Conservation (phyloP, 1,284 basidiomycete genomes). For the Porodaedalea pini region DNA sequence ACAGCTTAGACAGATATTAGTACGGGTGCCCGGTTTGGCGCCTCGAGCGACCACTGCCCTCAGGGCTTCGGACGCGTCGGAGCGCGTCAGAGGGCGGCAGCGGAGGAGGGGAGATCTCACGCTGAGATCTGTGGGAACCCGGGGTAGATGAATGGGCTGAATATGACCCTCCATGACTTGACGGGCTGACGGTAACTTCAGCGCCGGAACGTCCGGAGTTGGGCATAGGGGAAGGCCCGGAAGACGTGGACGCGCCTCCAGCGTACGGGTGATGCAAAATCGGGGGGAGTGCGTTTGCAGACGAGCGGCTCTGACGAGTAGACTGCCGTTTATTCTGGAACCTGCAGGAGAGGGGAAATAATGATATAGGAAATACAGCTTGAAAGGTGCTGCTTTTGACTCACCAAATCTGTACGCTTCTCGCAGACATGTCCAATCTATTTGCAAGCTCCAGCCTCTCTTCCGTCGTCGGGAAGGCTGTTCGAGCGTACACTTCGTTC, state of each 20-base stretch:
- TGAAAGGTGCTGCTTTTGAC: slow-evolving; percentile 26
- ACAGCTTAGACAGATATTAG: slow-evolving; percentile 3
- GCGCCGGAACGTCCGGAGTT: slow-evolving; percentile 9
- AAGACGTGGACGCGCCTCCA: slow-evolving; percentile 30
- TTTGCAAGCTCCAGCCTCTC: slow-evolving; percentile 74
- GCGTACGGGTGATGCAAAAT: slow-evolving; percentile 51
- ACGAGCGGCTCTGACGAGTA: slow-evolving; percentile 70
- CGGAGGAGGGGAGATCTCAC: slow-evolving; percentile 16
- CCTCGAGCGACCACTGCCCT: slow-evolving; percentile 9
- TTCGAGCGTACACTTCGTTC: slow-evolving; percentile 74
- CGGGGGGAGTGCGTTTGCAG: slow-evolving; percentile 40
- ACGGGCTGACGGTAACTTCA: slow-evolving; percentile 19
- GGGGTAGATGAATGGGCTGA: slow-evolving; percentile 11
- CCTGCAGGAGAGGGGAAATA: slow-evolving; percentile 39
- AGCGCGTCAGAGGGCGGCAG: slow-evolving; percentile 11
- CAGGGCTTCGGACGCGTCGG: slow-evolving; percentile 19
- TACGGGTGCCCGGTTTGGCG: slow-evolving; percentile 10
- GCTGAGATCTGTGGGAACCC: slow-evolving; percentile 5
- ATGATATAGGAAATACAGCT: slow-evolving; percentile 7
- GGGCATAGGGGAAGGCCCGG: slow-evolving; percentile 5
- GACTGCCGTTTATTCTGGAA: slow-evolving; percentile 84
- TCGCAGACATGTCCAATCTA: slow-evolving; percentile 73
- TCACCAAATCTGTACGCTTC: slow-evolving; percentile 83
- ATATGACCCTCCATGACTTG: slow-evolving; percentile 16
- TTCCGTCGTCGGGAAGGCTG: slow-evolving; percentile 81